Evolutionary conservation across 116 monocot species (phyloP), one percentile per base, ranked within the genome.

Genomic region (Papilionanthe hybrid): DNA sequence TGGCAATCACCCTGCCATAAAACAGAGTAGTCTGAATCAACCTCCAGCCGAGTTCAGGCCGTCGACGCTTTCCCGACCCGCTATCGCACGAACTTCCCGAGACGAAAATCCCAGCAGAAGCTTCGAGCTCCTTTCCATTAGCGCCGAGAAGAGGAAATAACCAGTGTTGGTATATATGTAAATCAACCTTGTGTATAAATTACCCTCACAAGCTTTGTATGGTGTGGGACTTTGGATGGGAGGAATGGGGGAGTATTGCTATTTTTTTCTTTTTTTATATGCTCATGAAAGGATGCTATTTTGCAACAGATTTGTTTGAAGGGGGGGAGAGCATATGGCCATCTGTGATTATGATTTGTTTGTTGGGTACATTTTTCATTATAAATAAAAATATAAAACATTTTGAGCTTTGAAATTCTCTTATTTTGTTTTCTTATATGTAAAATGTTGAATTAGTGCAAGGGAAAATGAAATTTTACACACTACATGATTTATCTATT

Each of bases 91-190:
- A 75, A 41, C 43, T 27, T n/a, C 85, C 45, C 88, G 85, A 23
- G 85, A 88, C 8, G 82, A 88, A 22, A 79, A 81, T 22, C 71
- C 89, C 48, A 72, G 86, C 48, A 79, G 92, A 80, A 92, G 86
- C 76, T 90, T 95, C 17, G 90, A 95, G 75, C 83, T 92, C 27
- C 91, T 95, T 37, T 89, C 92, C 9, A 83, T 92, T 20, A 79
- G 85, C 67, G 76, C 89, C 12, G 90, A 89, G 42, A 90, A 80
- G 81, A 90, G 89, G 76, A 92, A 90, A 48, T 92, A 55, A 92
- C 22, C 9, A 25, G 65, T 25, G 27, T 0, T 65, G 22, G 65
- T 65, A 27, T 8, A 65, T 65, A 65, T 65, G 65, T 25, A 65
- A 25, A 27, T 32, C 32, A 32, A 32, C 32, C 32, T 32, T 65